These are phyloP conservation scores for Ceratocystis cacaofunesta DNA, from an alignment of 2,329 filamentous ascomycete genomes.

Conservation along the genomic window DNA sequence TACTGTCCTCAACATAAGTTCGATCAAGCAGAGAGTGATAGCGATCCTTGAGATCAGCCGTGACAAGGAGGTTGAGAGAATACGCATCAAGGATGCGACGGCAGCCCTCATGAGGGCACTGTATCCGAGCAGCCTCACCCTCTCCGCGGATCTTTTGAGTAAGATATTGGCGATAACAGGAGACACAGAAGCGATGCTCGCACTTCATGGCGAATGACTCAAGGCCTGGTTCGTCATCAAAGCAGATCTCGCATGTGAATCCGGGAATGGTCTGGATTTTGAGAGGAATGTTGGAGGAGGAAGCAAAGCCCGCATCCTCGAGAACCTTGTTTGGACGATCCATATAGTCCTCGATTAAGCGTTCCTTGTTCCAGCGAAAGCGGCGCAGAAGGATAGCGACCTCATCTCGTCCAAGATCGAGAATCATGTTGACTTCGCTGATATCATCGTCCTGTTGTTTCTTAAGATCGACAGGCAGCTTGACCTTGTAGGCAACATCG, in stretches of 20 bases:
- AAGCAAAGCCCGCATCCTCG: constrained; percentile 68
- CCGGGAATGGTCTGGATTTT: constrained; percentile 56
- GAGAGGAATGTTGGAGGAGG: constrained; percentile 44
- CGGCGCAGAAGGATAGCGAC: constrained; percentile 79
- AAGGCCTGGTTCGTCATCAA: constrained; percentile 65
- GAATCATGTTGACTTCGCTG: constrained; percentile 77
- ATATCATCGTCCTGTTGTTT: constrained; percentile 74
- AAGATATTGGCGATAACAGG: constrained; percentile 86
- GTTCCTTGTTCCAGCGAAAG: constrained; percentile 92
- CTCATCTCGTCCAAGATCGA: constrained; percentile 78
- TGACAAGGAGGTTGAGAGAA: constrained; percentile 64
- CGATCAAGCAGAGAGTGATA: constrained; percentile 80
- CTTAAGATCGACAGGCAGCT: constrained; percentile 66
- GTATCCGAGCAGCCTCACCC: constrained; percentile 85
- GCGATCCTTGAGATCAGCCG: constrained; percentile 39
- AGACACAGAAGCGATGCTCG: constrained; percentile 79
- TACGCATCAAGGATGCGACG: constrained; percentile 81
- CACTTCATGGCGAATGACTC: constrained; percentile 90
- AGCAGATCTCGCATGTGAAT: constrained; percentile 92
- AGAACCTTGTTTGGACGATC: constrained; percentile 66
- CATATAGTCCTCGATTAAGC: constrained; percentile 92
- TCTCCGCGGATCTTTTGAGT: constrained; percentile 88
- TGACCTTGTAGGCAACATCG: constrained; percentile 72
- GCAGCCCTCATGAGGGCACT: constrained; percentile 80
- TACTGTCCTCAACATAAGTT: constrained; percentile 94